Percentiles rank a stretch among this genome's conserved stretches.
Evolutionary conservation across 768 basidiomycete genomes (phyloP).

Genomic region (Agrocybe chaxingu): DNA sequence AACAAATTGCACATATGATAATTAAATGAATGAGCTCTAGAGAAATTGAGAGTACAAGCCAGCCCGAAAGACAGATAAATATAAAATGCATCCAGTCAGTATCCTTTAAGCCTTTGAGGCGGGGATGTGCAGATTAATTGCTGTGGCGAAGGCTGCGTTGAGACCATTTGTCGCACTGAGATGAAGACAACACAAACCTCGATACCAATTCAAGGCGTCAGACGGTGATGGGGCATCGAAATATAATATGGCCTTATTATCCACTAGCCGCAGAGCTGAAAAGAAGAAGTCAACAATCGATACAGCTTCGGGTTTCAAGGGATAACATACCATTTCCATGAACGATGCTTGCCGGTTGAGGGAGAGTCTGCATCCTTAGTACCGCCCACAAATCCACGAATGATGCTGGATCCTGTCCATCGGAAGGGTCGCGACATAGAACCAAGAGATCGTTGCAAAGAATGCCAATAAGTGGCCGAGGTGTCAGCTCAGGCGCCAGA

Average conservation of each 20-base stretch:
- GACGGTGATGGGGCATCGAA: constrained; percentile 84
- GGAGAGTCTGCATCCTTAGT: constrained; percentile 89
- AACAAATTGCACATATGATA: constrained; percentile 17
- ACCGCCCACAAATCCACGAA: constrained; percentile 95
- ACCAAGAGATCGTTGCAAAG: constrained; percentile 94
- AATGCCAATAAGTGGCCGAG: constrained; percentile 74
- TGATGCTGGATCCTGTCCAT: constrained; percentile 70
- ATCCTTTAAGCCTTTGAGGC: constrained; percentile 65
- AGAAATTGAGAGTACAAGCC: constrained; percentile 18
- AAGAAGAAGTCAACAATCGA: constrained; percentile 2
- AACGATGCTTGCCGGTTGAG: constrained; percentile 86
- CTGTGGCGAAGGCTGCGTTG: constrained; percentile 32
- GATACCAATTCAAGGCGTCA: constrained; percentile 86
- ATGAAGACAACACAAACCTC: constrained; percentile 49
- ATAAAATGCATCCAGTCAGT: constrained; percentile 3
- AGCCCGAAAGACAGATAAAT: constrained; percentile 5
- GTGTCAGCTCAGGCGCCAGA: constrained; percentile 81
- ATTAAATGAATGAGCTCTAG: constrained; percentile 19
- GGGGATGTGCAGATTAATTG: constrained; percentile 88
- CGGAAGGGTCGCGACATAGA: constrained; percentile 82
- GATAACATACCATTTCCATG: constrained; percentile 68
- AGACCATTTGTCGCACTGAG: not conserved
- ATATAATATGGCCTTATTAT: constrained; percentile 89
- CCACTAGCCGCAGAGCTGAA: constrained; percentile 79
- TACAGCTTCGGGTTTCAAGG: not conserved